phyloP scores from a whole-genome alignment of 2,329 filamentous ascomycete species.

The Myotisia sp. region DNA sequence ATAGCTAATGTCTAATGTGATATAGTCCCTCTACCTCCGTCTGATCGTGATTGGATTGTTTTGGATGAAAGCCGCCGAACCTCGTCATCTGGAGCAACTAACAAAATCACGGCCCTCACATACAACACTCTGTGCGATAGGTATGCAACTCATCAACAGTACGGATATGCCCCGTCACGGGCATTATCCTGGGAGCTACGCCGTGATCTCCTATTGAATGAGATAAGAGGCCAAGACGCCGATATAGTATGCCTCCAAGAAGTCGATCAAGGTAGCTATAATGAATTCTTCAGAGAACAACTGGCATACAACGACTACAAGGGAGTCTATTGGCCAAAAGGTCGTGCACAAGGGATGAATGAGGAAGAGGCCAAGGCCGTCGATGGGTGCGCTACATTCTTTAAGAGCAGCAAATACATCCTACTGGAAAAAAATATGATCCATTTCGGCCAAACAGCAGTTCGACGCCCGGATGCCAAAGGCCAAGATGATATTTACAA shows the following conservation, averaged over 20 bases:
- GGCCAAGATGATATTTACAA: slow-evolving; percentile 97
- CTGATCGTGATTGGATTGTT: slow-evolving; percentile 62
- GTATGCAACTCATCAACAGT: slow-evolving; percentile 69
- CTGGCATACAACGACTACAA: slow-evolving; percentile 82
- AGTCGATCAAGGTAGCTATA: slow-evolving; percentile 80
- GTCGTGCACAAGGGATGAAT: slow-evolving; percentile 77
- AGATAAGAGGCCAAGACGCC: slow-evolving; percentile 63
- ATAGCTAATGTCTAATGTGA: not conserved
- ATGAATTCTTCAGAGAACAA: slow-evolving; percentile 77
- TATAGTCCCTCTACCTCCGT: slow-evolving; percentile 61
- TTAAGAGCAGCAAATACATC: slow-evolving; percentile 88
- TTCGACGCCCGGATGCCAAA: slow-evolving; percentile 93
- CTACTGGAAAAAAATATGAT: slow-evolving; percentile 87
- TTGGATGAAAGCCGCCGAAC: slow-evolving; percentile 41
- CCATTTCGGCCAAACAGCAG: slow-evolving; percentile 80
- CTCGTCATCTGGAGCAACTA: slow-evolving; percentile 36
- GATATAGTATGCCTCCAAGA: slow-evolving; percentile 92
- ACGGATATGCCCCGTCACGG: slow-evolving; percentile 75
- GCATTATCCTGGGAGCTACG: slow-evolving; percentile 81
- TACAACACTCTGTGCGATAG: slow-evolving; percentile 96
- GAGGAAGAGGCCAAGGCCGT: slow-evolving; percentile 80
- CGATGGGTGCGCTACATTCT: slow-evolving; percentile 93
- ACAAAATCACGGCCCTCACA: slow-evolving; percentile 72
- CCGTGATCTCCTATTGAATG: slow-evolving; percentile 65
- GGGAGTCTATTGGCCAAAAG: slow-evolving; percentile 83